Base-by-base conservation (phyloP, 495 filamentous ascomycete genomes). In the Rhypophila decipiens region DNA sequence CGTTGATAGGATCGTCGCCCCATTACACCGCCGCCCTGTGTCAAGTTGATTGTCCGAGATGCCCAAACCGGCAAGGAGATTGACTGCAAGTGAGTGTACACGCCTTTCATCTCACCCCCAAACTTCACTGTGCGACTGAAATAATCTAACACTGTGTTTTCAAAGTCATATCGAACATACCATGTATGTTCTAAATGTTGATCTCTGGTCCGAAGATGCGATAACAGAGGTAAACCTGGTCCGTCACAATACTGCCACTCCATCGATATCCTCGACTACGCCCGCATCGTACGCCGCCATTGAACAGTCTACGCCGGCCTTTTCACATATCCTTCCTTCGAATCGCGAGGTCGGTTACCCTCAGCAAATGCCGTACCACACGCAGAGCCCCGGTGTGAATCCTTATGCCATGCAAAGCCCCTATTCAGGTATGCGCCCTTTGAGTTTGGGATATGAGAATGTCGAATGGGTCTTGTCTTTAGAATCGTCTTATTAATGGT, bases 11-110 rank as follows among this genome's bases (percentile, higher is more conserved):
- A 98, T 65, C 86, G 93, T 58, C 78, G 93, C 51, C 93, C 93
- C 19, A 96, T 98, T 63, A 96, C 93, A 22, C 93, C 93, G 24
- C 93, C 93, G 20, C 93, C 93, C 9, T 96, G 91, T 63, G 86
- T 96, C 37, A 75, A 86, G 50, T 77, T 98, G 7, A 74, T 95
- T 20, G 82, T 98, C 20, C 81, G 73, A 56, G 93, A 97, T 64
- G 74, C 78, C 34, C 71, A 69, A 24, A 90, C 90, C 1, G 84
- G 88, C 18, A 88, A 93, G 59, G 88, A 95, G 63, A 77, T 95
- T 39, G 87, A 95, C 67, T 84, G 84, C 71, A 91, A 88, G 87
- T 95, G 74, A 64, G 86, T 74, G 19, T 19, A 5, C 42, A 31
- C n/a, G n/a, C n/a, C n/a, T n/a, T n/a, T n/a, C n/a, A n/a, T n/a